Percentiles rank a stretch among this genome's conserved stretches.
phyloP scores from a whole-genome alignment of 345 rosid genomes.

The Melaleuca quinquenervia region DNA sequence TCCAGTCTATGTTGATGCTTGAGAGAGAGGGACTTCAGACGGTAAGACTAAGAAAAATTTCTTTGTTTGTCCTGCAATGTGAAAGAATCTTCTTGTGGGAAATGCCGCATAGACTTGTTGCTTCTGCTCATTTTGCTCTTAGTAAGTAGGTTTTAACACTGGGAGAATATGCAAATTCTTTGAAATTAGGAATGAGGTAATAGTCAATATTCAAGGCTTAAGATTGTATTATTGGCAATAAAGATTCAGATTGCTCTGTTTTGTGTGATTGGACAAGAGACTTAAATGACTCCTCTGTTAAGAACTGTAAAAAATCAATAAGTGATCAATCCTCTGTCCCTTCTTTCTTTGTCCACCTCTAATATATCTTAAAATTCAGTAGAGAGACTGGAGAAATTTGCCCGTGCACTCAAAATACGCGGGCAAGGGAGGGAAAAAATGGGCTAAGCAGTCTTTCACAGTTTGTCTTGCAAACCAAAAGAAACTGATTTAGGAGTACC shows the following conservation, averaged over 20 bases:
- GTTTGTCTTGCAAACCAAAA: background rate
- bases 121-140: background rate
- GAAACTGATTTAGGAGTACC: background rate
- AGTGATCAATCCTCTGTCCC: background rate
- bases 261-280: background rate
- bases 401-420: background rate
- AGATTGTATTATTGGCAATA: background rate
- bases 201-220: background rate
- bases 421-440: background rate
- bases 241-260: background rate
- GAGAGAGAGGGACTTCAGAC: slow-evolving; percentile 97
- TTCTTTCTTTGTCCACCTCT: background rate
- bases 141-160: background rate
- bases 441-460: background rate
- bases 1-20: slow-evolving; percentile 82
- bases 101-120: background rate
- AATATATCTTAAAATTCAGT: background rate
- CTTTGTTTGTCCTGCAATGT: background rate
- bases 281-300: background rate
- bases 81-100: background rate
- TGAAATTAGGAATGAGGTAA: background rate
- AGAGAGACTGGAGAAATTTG: background rate
- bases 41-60: slow-evolving; percentile 19
- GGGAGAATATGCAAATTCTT: background rate
- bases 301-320: background rate